Evolutionary conservation across 352 stramenopile species (phyloP), one percentile per base, ranked within the genome.

Genomic region (Pythium monospermum): DNA sequence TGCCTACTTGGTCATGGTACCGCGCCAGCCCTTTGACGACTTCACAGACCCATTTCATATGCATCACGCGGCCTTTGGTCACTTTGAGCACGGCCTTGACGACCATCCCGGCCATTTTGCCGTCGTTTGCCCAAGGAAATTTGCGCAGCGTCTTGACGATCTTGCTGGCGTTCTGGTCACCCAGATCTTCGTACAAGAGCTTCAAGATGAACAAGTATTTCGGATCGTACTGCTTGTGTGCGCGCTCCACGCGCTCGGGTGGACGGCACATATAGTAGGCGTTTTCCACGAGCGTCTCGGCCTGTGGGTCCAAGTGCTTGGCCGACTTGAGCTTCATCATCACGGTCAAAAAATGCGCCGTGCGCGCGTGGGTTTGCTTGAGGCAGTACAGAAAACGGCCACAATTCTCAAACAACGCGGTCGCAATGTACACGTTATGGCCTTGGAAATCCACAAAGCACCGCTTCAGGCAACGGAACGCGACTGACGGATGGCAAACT

Each of bases 261-360:
- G 91, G 91, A 42, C 91, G 92, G 65, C 89, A 96, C 69, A 94
- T 95, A 66, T 96, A 96, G 59, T 92, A 97, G 6, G 89, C 91
- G 59, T 97, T 96, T 55, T 96, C 76, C 13, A 97, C 82, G 2
- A 97, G 68, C 18, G 87, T 94, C 55, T 96, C 87, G 2, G 88
- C 61, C 28, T 93, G 76, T 0, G 79, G 69, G 51, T 96, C 88
- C 11, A 97, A 59, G 57, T 95, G 78, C 63, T 96, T 98, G 6
- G 91, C 94, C 38, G 92, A 90, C 57, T 97, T 98, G 6, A 98
- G 79, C 53, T 94, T 94, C 82, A 97, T 97, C 84, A 99, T 98
- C 28, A 95, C 85, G 26, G 91, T 83, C 47, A 99, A 81, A 46
- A 97, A 87, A n/a, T 74, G 83, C 13, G 80, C 76, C 21, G 96